Percentiles rank a stretch among this genome's conserved stretches.
phyloP scores from a whole-genome alignment of 352 stramenopile species.

The Phytophthora pinifolia region DNA sequence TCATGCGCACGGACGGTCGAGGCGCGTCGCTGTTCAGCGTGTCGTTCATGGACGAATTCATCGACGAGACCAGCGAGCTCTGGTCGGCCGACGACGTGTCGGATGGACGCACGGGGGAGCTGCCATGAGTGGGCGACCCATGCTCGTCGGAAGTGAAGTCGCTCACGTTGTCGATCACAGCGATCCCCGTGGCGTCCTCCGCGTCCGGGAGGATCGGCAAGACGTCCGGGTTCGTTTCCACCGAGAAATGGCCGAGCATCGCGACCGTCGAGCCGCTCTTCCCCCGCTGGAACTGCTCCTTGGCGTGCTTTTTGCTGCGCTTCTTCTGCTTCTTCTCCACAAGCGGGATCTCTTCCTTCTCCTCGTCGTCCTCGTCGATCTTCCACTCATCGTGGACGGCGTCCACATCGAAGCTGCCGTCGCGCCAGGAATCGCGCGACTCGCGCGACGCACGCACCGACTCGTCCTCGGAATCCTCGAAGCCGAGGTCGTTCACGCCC shows the following conservation, averaged over 20 bases:
- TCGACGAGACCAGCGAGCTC: constrained; percentile 30
- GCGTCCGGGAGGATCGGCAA: constrained; percentile 61
- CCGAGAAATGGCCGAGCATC: constrained; percentile 76
- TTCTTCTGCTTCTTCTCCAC: constrained; percentile 10
- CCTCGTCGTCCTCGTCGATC: constrained; percentile 27
- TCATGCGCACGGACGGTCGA: constrained; percentile 67
- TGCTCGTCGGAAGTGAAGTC: constrained; percentile 36
- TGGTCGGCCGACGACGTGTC: constrained; percentile 24
- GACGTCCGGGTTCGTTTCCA: constrained; percentile 45
- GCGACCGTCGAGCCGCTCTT: constrained; percentile 66
- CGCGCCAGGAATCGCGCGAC: constrained; percentile 38
- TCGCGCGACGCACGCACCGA: constrained; percentile 29
- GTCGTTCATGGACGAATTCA: constrained; percentile 41
- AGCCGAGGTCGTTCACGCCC: constrained; percentile 50
- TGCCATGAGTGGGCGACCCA: constrained; percentile 30
- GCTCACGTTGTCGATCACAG: constrained; percentile 55
- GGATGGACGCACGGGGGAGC: constrained; percentile 39
- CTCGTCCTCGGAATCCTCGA: constrained; percentile 43
- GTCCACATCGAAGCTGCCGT: constrained; percentile 40
- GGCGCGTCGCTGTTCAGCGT: constrained; percentile 40
- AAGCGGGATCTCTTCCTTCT: constrained; percentile 24
- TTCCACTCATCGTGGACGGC: constrained; percentile 24
- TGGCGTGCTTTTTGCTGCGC: constrained; percentile 22
- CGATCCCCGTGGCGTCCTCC: constrained; percentile 52
- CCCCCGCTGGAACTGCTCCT: constrained; percentile 35